Base-by-base conservation (phyloP, 2,329 filamentous ascomycete species). In the Bipolaris gigantea region DNA sequence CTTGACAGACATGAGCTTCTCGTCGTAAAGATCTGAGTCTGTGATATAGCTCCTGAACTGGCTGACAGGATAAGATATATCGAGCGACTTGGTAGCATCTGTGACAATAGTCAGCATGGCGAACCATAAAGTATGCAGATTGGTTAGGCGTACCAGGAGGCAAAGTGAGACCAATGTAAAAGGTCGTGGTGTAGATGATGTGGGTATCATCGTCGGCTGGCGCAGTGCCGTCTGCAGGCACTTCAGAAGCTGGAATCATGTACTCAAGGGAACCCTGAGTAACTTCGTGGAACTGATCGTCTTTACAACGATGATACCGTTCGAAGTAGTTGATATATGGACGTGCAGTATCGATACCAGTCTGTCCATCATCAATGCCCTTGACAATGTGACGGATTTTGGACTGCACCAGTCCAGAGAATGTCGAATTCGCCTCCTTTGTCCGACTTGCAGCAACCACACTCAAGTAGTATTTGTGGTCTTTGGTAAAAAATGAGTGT, bases 321-420 rank as follows among this genome's bases (percentile, higher is more conserved):
- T 96, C 89, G 70, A 95, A 96, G 3, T 90, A 90, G 73, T 97
- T 96, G 66, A 91, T 93, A 80, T 92, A 99, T 0, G 92, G 89
- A 64, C 94, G 91, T 0, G 94, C 92, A 21, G 96, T 79, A 33
- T 87, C 85, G 61, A 97, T 91, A 32, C 75, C 75, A 15, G 87
- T 89, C 39, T 84, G 80, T 63, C 94, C 90, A 51, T 87, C 83
- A 70, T 97, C 94, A 36, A 97, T 82, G 41, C 88, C 88, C 60
- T 87, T 85, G 15, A 97, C 90, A 15, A 99, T 82, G 63, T 93
- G 82, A 63, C 94, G 86, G 38, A 97, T 85, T 75, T 95, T 97
- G 15, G 94, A 97, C 74, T 97, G 91, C 4, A 99, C 90, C 48
- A 93, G 86, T 35, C 94, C 94, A 16, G 90, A 90, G 90, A 93